These are phyloP conservation scores for Cutaneotrichosporon sp. DNA, from an alignment of 1,284 basidiomycete genomes.

Conservation along the genomic window DNA sequence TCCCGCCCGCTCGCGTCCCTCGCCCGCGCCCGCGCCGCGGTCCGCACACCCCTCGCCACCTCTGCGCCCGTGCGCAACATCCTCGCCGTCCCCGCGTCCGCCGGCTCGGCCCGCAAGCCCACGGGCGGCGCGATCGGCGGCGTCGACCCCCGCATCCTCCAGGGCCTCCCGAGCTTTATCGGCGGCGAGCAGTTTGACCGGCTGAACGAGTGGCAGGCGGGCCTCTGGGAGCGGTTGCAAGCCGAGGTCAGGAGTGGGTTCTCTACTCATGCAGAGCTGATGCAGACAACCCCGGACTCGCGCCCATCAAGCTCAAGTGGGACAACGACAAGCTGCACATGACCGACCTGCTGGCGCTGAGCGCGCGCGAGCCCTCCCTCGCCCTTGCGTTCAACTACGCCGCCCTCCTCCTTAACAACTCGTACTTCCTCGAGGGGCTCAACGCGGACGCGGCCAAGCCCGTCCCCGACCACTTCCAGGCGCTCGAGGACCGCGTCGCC, in stretches of 20 bases:
- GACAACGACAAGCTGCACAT: constrained; percentile 46
- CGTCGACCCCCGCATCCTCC: constrained; percentile 42
- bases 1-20: constrained; percentile 15
- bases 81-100: constrained; percentile 6
- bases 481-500: constrained; percentile 44
- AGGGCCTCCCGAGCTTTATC: constrained; percentile 34
- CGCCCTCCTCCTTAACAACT: constrained; percentile 89
- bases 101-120: background rate
- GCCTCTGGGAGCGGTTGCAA: constrained; percentile 49
- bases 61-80: constrained; percentile 3
- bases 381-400: constrained; percentile 88
- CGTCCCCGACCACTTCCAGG: constrained; percentile 31
- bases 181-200: constrained; percentile 38
- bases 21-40: constrained; percentile 10
- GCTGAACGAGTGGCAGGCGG: constrained; percentile 48
- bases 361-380: constrained; percentile 64
- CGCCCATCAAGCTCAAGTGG: constrained; percentile 47
- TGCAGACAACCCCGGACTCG: constrained; percentile 46
- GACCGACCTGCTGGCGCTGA: constrained; percentile 64
- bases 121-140: constrained; percentile 19
- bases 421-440: constrained; percentile 78
- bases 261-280: background rate
- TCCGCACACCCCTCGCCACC: too few relatives aligned
- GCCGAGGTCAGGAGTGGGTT: constrained; percentile 47
- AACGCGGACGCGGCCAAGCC: constrained; percentile 33